Evolutionary conservation across 164 flowering plant species (phyloP).

Genomic region (Malania oleifera): DNA sequence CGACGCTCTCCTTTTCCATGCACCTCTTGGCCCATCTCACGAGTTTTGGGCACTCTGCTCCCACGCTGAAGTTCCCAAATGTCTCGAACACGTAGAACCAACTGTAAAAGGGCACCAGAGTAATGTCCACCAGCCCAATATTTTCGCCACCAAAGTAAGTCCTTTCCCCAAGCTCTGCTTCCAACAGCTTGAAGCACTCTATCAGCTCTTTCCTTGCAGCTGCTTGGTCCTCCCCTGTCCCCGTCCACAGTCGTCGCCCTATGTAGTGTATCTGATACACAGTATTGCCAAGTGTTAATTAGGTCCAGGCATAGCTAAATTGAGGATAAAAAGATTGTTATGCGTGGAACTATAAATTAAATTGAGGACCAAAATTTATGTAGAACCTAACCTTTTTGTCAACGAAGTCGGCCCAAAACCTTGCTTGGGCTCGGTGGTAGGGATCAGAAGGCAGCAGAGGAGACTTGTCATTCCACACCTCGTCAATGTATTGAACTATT

Average conservation of each 20-base stretch:
- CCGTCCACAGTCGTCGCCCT: conserved; percentile 4
- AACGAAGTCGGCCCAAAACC: conserved; percentile 4
- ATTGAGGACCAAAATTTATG: too few relatives aligned
- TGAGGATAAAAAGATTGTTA: too few relatives aligned
- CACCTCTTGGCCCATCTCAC: conserved; percentile 16
- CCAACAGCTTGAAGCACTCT: background rate
- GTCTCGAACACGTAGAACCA: conserved; percentile 14
- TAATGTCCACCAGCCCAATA: conserved; percentile 14
- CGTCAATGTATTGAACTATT: conserved; percentile 9
- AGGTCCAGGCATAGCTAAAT: too few relatives aligned
- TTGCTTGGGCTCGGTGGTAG: conserved; percentile 11
- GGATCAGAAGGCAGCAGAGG: conserved; percentile 15
- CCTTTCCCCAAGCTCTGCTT: conserved; percentile 14
- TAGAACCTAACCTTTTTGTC: conserved; percentile 14
- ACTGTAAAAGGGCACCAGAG: conserved; percentile 6
- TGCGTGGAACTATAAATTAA: too few relatives aligned
- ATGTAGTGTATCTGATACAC: conserved; percentile 8
- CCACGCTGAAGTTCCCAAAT: background rate
- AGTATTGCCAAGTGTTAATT: too few relatives aligned
- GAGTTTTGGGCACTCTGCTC: conserved; percentile 14
- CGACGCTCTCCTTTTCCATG: conserved; percentile 9
- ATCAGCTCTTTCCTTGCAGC: conserved; percentile 13
- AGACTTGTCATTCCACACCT: conserved; percentile 8
- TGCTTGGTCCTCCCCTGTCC: conserved; percentile 7
- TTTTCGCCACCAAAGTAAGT: conserved; percentile 18